Evolutionary conservation across 305 asterid species (phyloP), one percentile per base, ranked within the genome.

Genomic region (Petunia hybrid): DNA sequence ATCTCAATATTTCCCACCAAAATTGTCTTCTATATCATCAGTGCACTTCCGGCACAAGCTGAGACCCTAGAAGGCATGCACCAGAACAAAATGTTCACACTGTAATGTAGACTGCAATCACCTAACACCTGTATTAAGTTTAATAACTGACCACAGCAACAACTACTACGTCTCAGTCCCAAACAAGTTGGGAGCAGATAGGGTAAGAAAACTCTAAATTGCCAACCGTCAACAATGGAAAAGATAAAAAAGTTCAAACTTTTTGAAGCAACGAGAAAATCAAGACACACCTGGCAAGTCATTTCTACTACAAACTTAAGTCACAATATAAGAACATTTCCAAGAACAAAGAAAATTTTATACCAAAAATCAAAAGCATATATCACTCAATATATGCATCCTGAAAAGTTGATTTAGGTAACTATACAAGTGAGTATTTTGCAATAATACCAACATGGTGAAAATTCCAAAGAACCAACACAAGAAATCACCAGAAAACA

Each of bases 171-270:
- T 31, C 13, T 57, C 6, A 57, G 63, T 57, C 13, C 31, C 31
- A 66, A 12, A 2, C 2, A 8, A 6, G 74, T 66, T 36, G 1
- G 45, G 41, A 66, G 12, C 74, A 5, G 2, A 66, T 8, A 65
- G 46, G 56, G 16, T 68, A 7, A 66, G 43, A 68, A 22, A 48
- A 22, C 38, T 68, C 12, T 53, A 42, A 51, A 77, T 8, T 62
- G 42, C 46, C 56, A 81, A 75, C 39, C 9, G 6, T 41, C 55
- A 48, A 78, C 80, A 80, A 56, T 71, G 68, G 67, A 73, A 65
- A 60, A 43, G 66, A 65, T 45, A 9, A 8, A 60, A 74, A 76
- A 83, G 12, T 64, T 64, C 8, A 46, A 53, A 56, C 71, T 82
- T 80, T 78, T n/a, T 70, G 69, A 16, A 55, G 6, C 41, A 80